phyloP scores from a whole-genome alignment of 495 filamentous ascomycete species.

The Letharia lupina region DNA sequence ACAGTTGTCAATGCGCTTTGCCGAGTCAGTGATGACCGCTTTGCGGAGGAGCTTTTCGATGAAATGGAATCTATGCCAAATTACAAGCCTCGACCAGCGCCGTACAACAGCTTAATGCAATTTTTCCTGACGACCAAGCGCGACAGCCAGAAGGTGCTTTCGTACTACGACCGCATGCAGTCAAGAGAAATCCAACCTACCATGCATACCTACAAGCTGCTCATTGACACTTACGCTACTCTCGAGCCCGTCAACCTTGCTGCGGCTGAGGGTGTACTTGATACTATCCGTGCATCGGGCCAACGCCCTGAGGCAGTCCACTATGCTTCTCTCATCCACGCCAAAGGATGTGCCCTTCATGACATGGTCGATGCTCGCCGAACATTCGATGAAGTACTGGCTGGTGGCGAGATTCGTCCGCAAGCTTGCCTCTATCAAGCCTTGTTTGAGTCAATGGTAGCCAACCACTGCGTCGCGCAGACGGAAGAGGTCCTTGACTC shows the following conservation, averaged over 20 bases:
- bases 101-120: conserved; percentile 98
- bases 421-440: conserved; percentile 91
- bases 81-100: conserved; percentile 93
- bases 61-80: conserved; percentile 99
- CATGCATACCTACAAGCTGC: conserved; percentile 93
- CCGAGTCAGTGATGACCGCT: conserved; percentile 93
- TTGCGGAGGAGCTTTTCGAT: conserved; percentile 95
- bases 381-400: conserved; percentile 72
- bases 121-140: conserved; percentile 97
- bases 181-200: conserved; percentile 81
- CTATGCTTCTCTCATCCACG: conserved; percentile 91
- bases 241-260: conserved; percentile 86
- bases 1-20: conserved; percentile 97
- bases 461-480: conserved; percentile 74
- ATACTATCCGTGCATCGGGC: conserved; percentile 65
- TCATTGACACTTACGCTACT: conserved; percentile 91
- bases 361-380: conserved; percentile 75
- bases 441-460: conserved; percentile 90
- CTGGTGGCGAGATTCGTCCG: conserved; percentile 52
- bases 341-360: conserved; percentile 88
- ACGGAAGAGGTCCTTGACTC: conserved; percentile 63
- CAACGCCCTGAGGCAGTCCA: conserved; percentile 82
- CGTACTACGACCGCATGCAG: conserved; percentile 92
- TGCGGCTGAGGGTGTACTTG: conserved; percentile 78
- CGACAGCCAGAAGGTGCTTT: conserved; percentile 86